These are phyloP conservation scores for Pleurotus citrinopileatus DNA, from an alignment of 768 basidiomycete species.

Conservation along the genomic window DNA sequence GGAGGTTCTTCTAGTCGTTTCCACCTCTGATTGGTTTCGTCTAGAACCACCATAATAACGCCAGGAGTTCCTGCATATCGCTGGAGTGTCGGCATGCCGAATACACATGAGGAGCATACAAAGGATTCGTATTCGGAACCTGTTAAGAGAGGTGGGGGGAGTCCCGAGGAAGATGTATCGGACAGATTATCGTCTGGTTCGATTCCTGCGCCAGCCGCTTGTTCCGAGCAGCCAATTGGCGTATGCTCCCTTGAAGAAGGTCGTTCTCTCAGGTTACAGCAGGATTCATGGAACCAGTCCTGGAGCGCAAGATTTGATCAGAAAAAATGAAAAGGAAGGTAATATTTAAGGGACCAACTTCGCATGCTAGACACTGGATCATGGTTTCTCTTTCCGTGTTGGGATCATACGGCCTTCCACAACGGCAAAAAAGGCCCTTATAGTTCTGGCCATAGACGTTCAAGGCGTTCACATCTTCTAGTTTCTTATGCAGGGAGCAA, in stretches of 20 bases:
- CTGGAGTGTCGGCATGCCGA: conserved; percentile 45
- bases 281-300: conserved; percentile 94
- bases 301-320: conserved; percentile 24
- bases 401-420: conserved; percentile 68
- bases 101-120: conserved; percentile 71
- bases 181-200: conserved; percentile 53
- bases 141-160: conserved; percentile 67
- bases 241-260: conserved; percentile 48
- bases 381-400: conserved; percentile 77
- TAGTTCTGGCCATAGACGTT: conserved; percentile 81
- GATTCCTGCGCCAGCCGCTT: conserved; percentile 19
- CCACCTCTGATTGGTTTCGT: conserved; percentile 46
- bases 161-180: conserved; percentile 57
- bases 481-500: conserved; percentile 58
- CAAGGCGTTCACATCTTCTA: conserved; percentile 50
- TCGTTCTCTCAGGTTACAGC: conserved; percentile 72
- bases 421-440: conserved; percentile 68
- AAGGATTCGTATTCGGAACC: conserved; percentile 74
- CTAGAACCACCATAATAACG: conserved; percentile 63
- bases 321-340: conserved; percentile 1
- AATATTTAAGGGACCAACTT: conserved; percentile 47
- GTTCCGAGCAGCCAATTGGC: conserved; percentile 22
- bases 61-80: conserved; percentile 70
- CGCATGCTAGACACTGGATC: conserved; percentile 85
- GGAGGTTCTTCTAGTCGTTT: conserved; percentile 38